Base-by-base conservation (phyloP, 495 filamentous ascomycete species). In the Neurospora sp. region DNA sequence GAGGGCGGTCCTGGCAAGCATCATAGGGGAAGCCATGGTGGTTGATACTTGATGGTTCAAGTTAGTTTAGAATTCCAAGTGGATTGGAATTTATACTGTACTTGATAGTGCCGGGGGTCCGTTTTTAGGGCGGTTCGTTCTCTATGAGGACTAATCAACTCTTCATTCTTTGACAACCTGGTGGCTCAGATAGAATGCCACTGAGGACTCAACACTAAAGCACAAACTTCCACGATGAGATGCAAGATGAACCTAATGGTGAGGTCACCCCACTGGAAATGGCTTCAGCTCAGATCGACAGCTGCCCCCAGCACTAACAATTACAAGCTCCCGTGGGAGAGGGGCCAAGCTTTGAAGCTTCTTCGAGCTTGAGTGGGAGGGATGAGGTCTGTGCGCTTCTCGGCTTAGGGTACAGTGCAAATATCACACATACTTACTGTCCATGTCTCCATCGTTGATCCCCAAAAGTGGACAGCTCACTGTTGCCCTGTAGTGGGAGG, bases 11-110 rank as follows among this genome's bases (percentile, higher is more conserved):
- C 75, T 69, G 44, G 72, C 70, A 12, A 61, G 72, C 39, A 78
- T 68, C 41, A 75, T 38, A 31, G 77, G 72, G 6, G 78, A 72
- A 7, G 74, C 75, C 77, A 78, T 79, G 53, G 27, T 76, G 48
- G 31, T 71, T 71, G 69, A n/a, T 70, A 22, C 61, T 69, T 7
- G 11, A 37, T 35, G 4, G 38, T 61, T 61, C 53, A 35, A 31
- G 53, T 61, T 61, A 61, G 53, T 16, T 31, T 61, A 31, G 3
- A 31, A 31, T 31, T 27, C 27, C 27, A 31, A 31, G 27, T 31
- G 27, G 27, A 31, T 31, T 31, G 31, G 31, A 35, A 35, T 35
- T 35, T 35, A 35, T 35, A 35, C 53, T 1, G 53, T 61, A 31
- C 53, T 61, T 61, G 5, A 61, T 6, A 61, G 53, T 61, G 53